Evolutionary conservation across 192 early-diverging fungal genomes (phyloP), one percentile per base, ranked within the genome.

Genomic region (Phlyctochytrium bullatum): DNA sequence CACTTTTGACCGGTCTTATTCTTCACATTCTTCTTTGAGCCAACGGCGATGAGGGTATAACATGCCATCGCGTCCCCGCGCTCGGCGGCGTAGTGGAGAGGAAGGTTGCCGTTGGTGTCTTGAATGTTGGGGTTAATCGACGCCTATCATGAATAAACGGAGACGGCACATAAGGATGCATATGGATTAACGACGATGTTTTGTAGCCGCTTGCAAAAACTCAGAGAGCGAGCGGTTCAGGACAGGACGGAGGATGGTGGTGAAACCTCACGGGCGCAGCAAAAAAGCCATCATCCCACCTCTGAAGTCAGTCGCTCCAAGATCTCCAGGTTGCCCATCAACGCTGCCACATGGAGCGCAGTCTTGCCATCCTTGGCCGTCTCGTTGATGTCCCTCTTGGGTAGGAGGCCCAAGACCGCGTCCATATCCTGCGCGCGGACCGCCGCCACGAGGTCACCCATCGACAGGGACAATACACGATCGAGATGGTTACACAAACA

Each of bases 31-130:
- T 52, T 34, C 25, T 67, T 62, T 3, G 63, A 61, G 16, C 73
- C 73, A 10, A 63, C 63, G 0, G 52, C 57, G 17, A 76, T n/a
- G 27, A 76, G 66, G 6, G 28, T 52, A 31, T 68, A 59, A 6
- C 54, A 67, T 10, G 50, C 35, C 10, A 17, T 64, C n/a, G 64
- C 16, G 10, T 74, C 62, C 0, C 53, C 36, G 3, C 33, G 25
- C 3, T 62, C 71, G 25, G 51, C 71, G 17, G 71, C 72, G 14
- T 69, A 23, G 36, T 74, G 72, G 0, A 77, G 57, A 35, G 76
- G 34, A 0, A 67, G 73, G 23, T 61, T 51, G 2, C 76, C 76
- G 17, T 40, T 64, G n/a, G n/a, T 6, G 35, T 73, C 72, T 33
- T 61, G 68, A 2, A 62, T 27, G 36, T 77, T 52, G 10, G 69